phyloP scores from a whole-genome alignment of 352 stramenopile species.

The Elongisporangium senticosum region DNA sequence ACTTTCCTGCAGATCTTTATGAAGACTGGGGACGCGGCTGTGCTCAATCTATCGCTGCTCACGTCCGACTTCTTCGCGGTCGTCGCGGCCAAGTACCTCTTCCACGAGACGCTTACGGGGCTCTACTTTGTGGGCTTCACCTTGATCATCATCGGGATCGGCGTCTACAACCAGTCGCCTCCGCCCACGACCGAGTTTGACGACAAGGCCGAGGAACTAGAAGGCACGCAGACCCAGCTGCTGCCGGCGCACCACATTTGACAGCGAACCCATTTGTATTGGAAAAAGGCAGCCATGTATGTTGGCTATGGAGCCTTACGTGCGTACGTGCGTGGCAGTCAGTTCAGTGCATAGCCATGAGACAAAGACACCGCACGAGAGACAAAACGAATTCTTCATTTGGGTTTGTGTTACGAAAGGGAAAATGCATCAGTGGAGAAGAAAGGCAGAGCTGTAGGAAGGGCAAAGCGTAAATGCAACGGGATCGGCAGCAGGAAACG shows the following conservation, averaged over 20 bases:
- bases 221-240: constrained; percentile 11
- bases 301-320: neutral
- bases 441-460: neutral
- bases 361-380: neutral
- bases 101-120: constrained; percentile 65
- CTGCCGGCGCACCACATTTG: constrained; percentile 3
- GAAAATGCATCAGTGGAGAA: neutral
- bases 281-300: neutral
- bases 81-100: constrained; percentile 83
- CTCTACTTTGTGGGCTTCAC: constrained; percentile 89
- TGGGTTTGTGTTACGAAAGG: neutral
- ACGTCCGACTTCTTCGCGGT: constrained; percentile 95
- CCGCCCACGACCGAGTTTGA: constrained; percentile 34
- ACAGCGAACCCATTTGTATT: neutral
- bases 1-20: constrained; percentile 41
- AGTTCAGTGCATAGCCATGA: neutral
- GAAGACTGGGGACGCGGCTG: constrained; percentile 86
- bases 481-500: neutral
- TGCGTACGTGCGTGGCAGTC: neutral
- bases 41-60: constrained; percentile 96
- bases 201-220: constrained; percentile 10
- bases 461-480: neutral
- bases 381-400: neutral
- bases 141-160: constrained; percentile 66
- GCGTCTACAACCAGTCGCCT: constrained; percentile 66